Percentiles rank a stretch among this genome's conserved stretches.
Conservation (phyloP, 345 rosid genomes). For the Populus ilicifolia region DNA sequence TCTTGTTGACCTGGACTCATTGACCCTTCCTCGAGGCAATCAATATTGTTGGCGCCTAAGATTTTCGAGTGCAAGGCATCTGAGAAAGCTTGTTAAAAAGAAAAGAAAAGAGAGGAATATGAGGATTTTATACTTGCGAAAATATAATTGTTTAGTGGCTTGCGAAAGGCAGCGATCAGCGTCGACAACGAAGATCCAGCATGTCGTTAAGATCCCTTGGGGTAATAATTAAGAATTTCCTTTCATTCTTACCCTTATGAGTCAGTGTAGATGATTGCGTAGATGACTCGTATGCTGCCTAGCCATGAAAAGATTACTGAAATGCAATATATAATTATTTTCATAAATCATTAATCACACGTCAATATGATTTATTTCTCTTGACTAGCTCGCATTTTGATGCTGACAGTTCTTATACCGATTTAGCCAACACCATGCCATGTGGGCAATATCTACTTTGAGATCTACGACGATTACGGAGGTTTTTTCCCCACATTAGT, state of each 20-base stretch:
- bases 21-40: background rate
- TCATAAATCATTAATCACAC: background rate
- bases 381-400: background rate
- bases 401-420: background rate
- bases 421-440: background rate
- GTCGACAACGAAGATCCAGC: background rate
- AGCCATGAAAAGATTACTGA: background rate
- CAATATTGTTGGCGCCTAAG: background rate
- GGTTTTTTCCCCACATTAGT: no score
- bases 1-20: background rate
- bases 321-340: background rate
- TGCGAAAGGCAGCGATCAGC: background rate
- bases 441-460: background rate
- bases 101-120: no score
- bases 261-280: background rate
- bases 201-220: background rate
- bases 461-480: background rate
- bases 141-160: background rate
- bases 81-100: background rate
- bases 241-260: background rate
- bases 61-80: background rate
- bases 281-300: background rate
- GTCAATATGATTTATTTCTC: background rate
- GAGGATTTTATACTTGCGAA: background rate
- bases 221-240: background rate